Conservation (phyloP, 306 rosid genomes). For the Lotus japonicus region DNA sequence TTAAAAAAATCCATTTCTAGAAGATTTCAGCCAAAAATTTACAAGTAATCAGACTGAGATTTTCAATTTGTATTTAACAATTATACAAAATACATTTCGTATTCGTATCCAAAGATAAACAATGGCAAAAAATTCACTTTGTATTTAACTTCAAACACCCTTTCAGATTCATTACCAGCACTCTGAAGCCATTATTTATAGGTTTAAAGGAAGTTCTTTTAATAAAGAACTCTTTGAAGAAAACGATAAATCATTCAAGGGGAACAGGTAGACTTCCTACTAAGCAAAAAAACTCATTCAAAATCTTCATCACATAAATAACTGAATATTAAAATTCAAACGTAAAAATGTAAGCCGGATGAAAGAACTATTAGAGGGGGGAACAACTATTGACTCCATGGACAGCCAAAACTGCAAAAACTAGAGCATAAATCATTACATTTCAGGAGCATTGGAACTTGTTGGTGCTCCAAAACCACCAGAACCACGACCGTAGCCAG, state of each 20-base stretch:
- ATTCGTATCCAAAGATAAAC: too few relatives aligned
- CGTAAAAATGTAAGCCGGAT: not conserved
- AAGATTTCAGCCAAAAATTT: too few relatives aligned
- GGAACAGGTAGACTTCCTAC: not conserved
- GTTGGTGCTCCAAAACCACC: conserved; percentile 51
- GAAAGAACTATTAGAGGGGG: conserved; percentile 1
- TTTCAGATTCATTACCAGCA: too few relatives aligned
- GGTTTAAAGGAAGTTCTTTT: too few relatives aligned
- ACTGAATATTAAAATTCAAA: conserved; percentile 3
- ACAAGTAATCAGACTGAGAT: too few relatives aligned
- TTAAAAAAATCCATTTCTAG: too few relatives aligned
- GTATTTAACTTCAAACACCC: too few relatives aligned
- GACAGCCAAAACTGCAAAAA: conserved; percentile 17
- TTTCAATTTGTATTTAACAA: too few relatives aligned
- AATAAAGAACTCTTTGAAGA: not conserved
- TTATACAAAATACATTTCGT: too few relatives aligned
- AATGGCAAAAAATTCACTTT: too few relatives aligned
- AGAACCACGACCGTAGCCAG: conserved; percentile 77
- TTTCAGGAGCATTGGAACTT: conserved; percentile 27
- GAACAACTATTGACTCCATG: conserved; percentile 5
- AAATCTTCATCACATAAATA: conserved; percentile 15
- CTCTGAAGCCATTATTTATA: too few relatives aligned
- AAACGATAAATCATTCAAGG: not conserved
- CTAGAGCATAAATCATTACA: not conserved
- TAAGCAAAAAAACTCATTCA: conserved; percentile 15